Evolutionary conservation across 192 early-diverging fungal genomes (phyloP), one percentile per base, ranked within the genome.

Genomic region (Podila minutissima): DNA sequence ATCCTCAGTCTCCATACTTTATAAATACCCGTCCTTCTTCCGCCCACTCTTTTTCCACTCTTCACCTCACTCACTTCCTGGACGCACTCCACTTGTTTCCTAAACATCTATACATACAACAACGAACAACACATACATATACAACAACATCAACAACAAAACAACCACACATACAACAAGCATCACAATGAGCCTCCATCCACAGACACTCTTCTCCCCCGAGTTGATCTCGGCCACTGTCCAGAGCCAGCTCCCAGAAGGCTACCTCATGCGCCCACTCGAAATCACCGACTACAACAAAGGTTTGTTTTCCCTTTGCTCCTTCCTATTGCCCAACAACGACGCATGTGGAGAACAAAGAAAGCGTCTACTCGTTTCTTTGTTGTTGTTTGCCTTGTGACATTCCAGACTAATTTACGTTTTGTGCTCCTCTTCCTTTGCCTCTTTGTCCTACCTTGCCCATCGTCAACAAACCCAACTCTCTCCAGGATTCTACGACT

Each of bases 221-320:
- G 51, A 77, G 67, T 86, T 94, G 62, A 95, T 97, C 77, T 95
- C 93, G 51, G 57, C 87, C 19, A 79, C 90, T 5, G 88, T 93
- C 10, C 86, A 83, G 55, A 84, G 75, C 7, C 66, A 82, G 35
- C 83, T 97, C 33, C 91, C 92, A 26, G 72, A 79, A 22, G 93
- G 91, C 53, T 94, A 95, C 82, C 64, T 84, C 7, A 77, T 97
- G 22, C 86, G 97, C 8, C 95, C 97, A 0, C 88, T 98, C 22
- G 88, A 87, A 67, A 75, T 86, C 46, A 83, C 86, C 15, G 97
- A 98, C 83, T 96, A 91, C 78, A 86, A 91, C 77, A 96, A 95
- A 79, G 94, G 90, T 91, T 55, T 26, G 53, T 55, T 20, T 53
- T 53, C 22, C 20, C n/a, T 53, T 53, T 55, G 12, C 5, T 59